Evolutionary conservation across 192 early-diverging fungal genomes (phyloP), one percentile per base, ranked within the genome.

Genomic region (Coemansia sp.): DNA sequence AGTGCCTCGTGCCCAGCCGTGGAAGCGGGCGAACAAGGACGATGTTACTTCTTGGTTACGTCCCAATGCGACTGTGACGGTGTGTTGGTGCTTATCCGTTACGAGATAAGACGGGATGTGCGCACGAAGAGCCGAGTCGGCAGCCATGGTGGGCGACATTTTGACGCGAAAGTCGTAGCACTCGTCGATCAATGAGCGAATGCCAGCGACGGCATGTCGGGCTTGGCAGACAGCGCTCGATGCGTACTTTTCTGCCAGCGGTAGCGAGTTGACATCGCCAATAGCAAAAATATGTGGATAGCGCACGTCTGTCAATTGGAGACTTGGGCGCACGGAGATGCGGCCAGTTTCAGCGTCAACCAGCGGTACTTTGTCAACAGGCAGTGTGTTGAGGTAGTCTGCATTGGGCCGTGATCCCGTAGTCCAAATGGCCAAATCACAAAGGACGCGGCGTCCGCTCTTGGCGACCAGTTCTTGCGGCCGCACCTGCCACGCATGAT

Each of bases 281-380:
- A 85, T 54, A 0, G 84, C 86, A 59, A 87, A 86, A 39, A 87
- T 86, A 35, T 87, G 58, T n/a, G 75, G 74, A 48, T 82, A 82
- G 0, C 50, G 54, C 0, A 39, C 37, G 21, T 83, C 77, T 3
- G 65, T 50, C 23, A 87, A 45, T 62, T 87, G 86, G 21, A 85
- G 55, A 1, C 85, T 86, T 8, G 74, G 62, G 2, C 62, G 61
- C n/a, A 87, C 83, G 51, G 71, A 75, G 53, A 87, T 77, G 22
- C 69, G 66, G 29, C 81, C 64, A 1, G 69, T 64, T 1, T 68
- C 67, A 0, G 57, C n/a, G 49, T 86, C 71, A 1, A 83, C 66
- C 6, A 85, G 59, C 14, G 76, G 73, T 0, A n/a, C 22, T 1
- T 67, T 60, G 14, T 71, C 56, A 56, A 59, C 49, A 2, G 54